Percentiles rank a stretch among this genome's conserved stretches.
Evolutionary conservation across 257 asterid genomes (phyloP).

Genomic region (Jacaranda copaia): DNA sequence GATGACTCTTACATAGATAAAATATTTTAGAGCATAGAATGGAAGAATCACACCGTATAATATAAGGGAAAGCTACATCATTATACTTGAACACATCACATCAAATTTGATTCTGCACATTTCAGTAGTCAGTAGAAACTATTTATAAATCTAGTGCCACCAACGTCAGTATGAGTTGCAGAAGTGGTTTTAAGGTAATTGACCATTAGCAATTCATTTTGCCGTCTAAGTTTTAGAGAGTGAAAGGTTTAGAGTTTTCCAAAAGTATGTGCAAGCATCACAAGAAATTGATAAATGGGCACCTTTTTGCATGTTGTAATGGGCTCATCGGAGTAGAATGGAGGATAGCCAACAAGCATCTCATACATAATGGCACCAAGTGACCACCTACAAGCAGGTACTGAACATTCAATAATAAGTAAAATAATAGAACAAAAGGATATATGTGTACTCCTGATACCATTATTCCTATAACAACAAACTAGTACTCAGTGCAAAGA

Average conservation of each 20-base stretch:
- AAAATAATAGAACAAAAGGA: not conserved
- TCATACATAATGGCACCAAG: conserved; percentile 92
- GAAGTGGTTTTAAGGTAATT: not conserved
- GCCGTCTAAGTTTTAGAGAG: not conserved
- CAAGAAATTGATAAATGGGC: conserved; percentile 19
- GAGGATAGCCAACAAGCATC: conserved; percentile 95
- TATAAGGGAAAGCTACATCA: not conserved
- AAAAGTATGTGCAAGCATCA: not conserved
- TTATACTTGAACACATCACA: not conserved
- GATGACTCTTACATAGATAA: too few relatives aligned
- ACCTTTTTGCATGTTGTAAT: conserved; percentile 91
- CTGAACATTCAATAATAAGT: too few relatives aligned
- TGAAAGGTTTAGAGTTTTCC: too few relatives aligned
- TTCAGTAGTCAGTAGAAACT: not conserved
- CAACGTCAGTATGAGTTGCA: not conserved
- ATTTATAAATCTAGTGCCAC: not conserved
- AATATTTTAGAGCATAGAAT: not conserved
- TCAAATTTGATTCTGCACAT: not conserved
- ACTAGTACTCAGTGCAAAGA: not conserved
- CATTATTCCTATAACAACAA: not conserved
- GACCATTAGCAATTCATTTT: not conserved
- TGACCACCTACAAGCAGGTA: conserved; percentile 77
- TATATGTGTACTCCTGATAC: not conserved
- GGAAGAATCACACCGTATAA: not conserved
- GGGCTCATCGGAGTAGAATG: conserved; percentile 87